Conservation (phyloP, 129 eudicot species). For the Saussurea involucrata region DNA sequence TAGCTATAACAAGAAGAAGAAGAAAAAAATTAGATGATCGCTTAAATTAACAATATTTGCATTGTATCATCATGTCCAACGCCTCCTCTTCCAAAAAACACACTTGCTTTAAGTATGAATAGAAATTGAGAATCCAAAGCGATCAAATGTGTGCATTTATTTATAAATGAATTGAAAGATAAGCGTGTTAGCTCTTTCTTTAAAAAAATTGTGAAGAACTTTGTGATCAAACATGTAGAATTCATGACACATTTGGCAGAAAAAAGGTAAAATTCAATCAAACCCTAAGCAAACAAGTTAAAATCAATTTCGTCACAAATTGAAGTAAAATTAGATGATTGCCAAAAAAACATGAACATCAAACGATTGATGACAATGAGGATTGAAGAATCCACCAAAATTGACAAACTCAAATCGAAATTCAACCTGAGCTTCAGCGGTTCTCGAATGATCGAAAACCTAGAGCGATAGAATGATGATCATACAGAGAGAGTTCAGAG, state of each 20-base stretch:
- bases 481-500: constrained; percentile 5
- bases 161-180: neutral
- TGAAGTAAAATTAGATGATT: neutral
- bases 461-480: neutral
- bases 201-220: neutral
- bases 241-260: neutral
- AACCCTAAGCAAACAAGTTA: constrained; percentile 17
- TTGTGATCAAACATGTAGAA: neutral
- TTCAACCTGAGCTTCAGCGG: constrained; percentile 12
- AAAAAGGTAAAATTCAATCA: neutral
- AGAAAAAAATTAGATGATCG: neutral
- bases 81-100: neutral
- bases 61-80: neutral
- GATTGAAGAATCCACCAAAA: neutral
- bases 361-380: neutral
- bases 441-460: neutral
- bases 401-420: neutral
- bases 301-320: neutral
- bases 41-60: neutral
- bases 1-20: neutral
- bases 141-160: neutral
- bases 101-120: neutral
- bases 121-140: neutral
- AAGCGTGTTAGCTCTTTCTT: neutral
- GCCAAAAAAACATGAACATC: neutral